Base-by-base conservation (phyloP, 257 asterid genomes). In the Cruciata laevipes region DNA sequence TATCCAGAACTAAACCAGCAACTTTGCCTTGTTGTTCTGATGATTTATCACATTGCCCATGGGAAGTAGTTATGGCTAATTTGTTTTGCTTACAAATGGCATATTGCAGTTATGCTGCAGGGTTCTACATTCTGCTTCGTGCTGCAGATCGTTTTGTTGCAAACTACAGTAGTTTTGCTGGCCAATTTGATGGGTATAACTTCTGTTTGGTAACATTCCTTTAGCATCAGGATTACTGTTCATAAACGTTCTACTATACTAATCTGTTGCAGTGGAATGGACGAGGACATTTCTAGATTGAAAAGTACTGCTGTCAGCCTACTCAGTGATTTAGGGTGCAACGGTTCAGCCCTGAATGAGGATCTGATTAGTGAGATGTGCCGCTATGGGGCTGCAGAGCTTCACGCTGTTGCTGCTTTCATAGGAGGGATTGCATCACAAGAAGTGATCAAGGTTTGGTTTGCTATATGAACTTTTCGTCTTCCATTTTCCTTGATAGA, bases 381-480 rank as follows among this genome's bases (percentile, higher is more conserved):
- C 65, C 89, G 99, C 66, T 94, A 90, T 77, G 99, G 99, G 40
- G 95, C 95, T 63, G 79, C 96, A 10, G 99, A 94, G 78, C 96
- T 94, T 75, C 99, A 90, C 71, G 91, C 93, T 5, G 96, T 94
- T 73, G 96, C 96, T 21, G 95, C 97, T 79, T 78, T 88, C 53
- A 76, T 94, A 7, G 99, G 99, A 16, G 99, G 99, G 69, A 80
- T 94, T 67, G 95, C 99, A 64, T 88, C 97, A 63, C 99, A 94
- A 77, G 99, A 94, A 77, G 97, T 83, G 70, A 94, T 94, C 79
- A 94, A 94, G 95, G 99, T 88, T 53, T 12, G 95, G 99, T 88
- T 53, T 12, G 89, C 66, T 17, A 62, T 14, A 31, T n/a, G 17
- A 18, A 33, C 17, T 67, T 67, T 49, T 62, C 31, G 72, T 23